Base-by-base conservation (phyloP, 371 early-diverging fungal genomes). In the Rhizomucor pusillus region DNA sequence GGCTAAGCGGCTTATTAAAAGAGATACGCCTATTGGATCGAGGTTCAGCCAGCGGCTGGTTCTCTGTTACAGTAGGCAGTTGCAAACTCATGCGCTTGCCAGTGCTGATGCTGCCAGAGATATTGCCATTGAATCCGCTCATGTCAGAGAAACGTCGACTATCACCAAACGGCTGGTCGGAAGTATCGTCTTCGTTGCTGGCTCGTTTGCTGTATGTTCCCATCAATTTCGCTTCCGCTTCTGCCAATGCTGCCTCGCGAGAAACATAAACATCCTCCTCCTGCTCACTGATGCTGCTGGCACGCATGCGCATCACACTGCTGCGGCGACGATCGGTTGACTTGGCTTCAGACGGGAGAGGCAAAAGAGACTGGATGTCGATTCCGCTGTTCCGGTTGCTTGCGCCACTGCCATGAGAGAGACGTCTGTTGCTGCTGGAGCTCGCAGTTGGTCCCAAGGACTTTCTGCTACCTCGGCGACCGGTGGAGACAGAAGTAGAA, bases 201-300 rank as follows among this genome's bases (percentile, higher is more conserved):
- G 23, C 12, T 50, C 13, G 44, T 46, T 62, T 57, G 10, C 58
- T 63, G 47, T 65, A 77, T 0, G 79, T 79, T 9, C 79, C 79
- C 73, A 71, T 79, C 46, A 79, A 36, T 22, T 79, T 79, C 22
- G 79, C 79, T 35, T 79, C 79, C 1, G 79, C 75, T 43, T 79
- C 79, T 14, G 79, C 79, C 11, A 70, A 47, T 1, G 75, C 75
- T 25, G 68, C 73, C 19, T 69, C 75, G 37, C 78, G 66, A 25
- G 75, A 67, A 9, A 57, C 23, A 25, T 46, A 54, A 16, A 46
- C 62, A 23, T 63, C 68, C 16, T 73, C 79, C 34, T 74, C 75
- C 40, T 47, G 40, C 13, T 60, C 57, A 20, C 23, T 44, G 29
- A 51, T 43, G 19, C 46, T 47, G 36, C 48, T 19, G 13, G 50